These are phyloP conservation scores for Dujonia santamariae DNA, from an alignment of 1,139 yeast species.

Conservation along the genomic window DNA sequence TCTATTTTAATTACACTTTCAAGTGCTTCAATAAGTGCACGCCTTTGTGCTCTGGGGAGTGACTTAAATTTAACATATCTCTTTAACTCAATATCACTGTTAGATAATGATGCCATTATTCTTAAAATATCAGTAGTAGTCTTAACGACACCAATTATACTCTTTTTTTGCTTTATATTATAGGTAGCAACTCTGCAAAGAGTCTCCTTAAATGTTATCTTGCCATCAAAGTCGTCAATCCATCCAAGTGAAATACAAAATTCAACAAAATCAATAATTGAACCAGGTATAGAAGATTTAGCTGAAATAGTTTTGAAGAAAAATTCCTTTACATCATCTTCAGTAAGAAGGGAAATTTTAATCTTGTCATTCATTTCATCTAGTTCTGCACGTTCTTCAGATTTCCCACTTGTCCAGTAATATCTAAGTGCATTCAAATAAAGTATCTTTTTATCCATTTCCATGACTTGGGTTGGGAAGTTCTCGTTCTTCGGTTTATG, in stretches of 20 bases:
- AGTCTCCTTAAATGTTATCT: slow-evolving; percentile 12
- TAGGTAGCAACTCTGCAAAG: slow-evolving; percentile 9
- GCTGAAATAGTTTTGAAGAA: slow-evolving; percentile 9
- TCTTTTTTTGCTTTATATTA: slow-evolving; percentile 6
- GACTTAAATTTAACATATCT: slow-evolving; percentile 8
- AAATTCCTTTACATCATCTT: slow-evolving; percentile 8
- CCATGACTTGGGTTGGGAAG: slow-evolving; percentile 12
- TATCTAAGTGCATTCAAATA: slow-evolving; percentile 10
- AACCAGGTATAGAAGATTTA: slow-evolving; percentile 9
- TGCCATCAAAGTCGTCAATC: slow-evolving; percentile 5
- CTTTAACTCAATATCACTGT: slow-evolving; percentile 6
- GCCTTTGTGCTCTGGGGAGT: slow-evolving; percentile 8
- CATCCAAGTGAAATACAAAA: slow-evolving; percentile 9
- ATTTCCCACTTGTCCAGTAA: slow-evolving; percentile 9
- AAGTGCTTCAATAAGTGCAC: slow-evolving; percentile 8
- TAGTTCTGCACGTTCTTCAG: slow-evolving; percentile 7
- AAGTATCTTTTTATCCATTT: slow-evolving; percentile 6
- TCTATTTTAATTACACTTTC: slow-evolving; percentile 11
- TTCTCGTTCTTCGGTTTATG: slow-evolving; percentile 9
- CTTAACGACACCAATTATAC: slow-evolving; percentile 8
- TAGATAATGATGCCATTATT: slow-evolving; percentile 11
- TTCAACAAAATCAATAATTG: slow-evolving; percentile 6
- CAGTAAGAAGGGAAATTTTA: not conserved
- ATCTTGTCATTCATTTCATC: slow-evolving; percentile 5
- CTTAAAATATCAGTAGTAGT: slow-evolving; percentile 12